Percentiles rank a stretch among this genome's conserved stretches.
These are phyloP conservation scores for Pestalotiopsis sp. DNA, from an alignment of 2,329 filamentous ascomycete genomes.

Conservation along the genomic window DNA sequence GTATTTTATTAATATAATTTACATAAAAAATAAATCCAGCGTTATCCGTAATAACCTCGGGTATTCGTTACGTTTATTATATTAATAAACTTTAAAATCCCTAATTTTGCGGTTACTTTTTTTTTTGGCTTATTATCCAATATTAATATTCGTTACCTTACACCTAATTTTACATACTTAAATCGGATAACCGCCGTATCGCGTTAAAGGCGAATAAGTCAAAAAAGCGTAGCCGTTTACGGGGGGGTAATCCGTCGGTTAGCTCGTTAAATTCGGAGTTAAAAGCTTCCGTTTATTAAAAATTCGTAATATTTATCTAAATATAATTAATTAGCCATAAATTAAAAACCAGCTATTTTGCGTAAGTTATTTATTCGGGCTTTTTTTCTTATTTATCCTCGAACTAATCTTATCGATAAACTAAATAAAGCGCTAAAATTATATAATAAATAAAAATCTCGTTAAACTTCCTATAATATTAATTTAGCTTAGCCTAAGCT, in stretches of 20 bases:
- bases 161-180: too few relatives aligned
- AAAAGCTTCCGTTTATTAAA: too few relatives aligned
- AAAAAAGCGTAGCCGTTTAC: too few relatives aligned
- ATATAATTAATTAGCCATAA: neutral
- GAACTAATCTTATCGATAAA: neutral
- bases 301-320: too few relatives aligned
- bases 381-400: neutral
- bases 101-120: neutral
- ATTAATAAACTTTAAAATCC: neutral
- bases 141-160: too few relatives aligned
- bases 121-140: neutral
- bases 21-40: neutral
- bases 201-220: too few relatives aligned
- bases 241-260: too few relatives aligned
- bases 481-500: neutral
- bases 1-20: neutral
- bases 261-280: too few relatives aligned
- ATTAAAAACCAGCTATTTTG: neutral
- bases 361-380: neutral
- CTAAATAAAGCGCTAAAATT: neutral
- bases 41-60: neutral
- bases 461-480: neutral
- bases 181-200: neutral
- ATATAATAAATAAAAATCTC: neutral
- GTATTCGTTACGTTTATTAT: neutral